These are phyloP conservation scores for Pyricularia sp. DNA, from an alignment of 2,329 filamentous ascomycete genomes.

Conservation along the genomic window DNA sequence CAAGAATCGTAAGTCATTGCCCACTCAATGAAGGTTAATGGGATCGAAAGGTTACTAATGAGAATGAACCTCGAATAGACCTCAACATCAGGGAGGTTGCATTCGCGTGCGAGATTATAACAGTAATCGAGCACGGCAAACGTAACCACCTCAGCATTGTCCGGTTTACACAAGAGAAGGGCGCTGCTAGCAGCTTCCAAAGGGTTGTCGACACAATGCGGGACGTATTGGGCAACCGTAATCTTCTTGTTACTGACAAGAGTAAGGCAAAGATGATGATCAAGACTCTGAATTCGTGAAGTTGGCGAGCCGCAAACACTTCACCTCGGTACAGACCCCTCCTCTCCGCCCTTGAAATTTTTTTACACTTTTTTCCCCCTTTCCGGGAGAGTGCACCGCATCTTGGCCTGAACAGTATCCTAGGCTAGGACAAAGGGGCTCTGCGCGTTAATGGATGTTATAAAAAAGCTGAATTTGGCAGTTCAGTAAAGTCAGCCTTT, in stretches of 20 bases:
- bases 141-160: conserved; percentile 66
- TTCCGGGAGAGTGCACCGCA: not conserved
- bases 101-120: conserved; percentile 79
- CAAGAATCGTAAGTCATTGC: conserved; percentile 55
- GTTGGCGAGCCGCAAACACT: not conserved
- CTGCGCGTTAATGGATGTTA: not conserved
- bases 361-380: not conserved
- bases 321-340: not conserved
- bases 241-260: conserved; percentile 55
- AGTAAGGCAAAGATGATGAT: conserved; percentile 60
- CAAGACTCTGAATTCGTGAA: conserved; percentile 45
- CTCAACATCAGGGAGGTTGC: conserved; percentile 76
- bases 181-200: conserved; percentile 83
- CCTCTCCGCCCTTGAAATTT: not conserved
- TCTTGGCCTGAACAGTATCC: not conserved
- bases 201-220: conserved; percentile 68
- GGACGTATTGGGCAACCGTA: conserved; percentile 50
- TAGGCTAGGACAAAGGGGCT: not conserved
- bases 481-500: not conserved
- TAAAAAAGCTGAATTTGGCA: not conserved
- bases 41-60: not conserved
- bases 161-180: conserved; percentile 77
- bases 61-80: conserved; percentile 31
- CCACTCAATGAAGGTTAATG: not conserved
- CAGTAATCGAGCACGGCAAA: conserved; percentile 73